phyloP scores from a whole-genome alignment of 1,284 basidiomycete genomes.

The Sphaerobolus stellatus region DNA sequence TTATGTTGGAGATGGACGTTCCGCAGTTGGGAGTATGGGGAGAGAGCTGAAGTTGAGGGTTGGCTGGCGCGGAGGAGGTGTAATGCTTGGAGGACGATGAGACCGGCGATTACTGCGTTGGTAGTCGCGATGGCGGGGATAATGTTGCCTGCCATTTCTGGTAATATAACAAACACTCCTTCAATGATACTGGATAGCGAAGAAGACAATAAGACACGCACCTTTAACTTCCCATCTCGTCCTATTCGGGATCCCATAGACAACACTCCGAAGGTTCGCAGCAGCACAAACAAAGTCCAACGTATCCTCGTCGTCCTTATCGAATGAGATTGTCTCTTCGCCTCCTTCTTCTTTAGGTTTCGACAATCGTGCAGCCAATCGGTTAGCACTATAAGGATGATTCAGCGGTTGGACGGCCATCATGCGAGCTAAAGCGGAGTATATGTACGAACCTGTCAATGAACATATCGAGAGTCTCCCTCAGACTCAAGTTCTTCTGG shows the following conservation, averaged over 20 bases:
- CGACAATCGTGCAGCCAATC: constrained; percentile 68
- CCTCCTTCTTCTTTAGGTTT: constrained; percentile 43
- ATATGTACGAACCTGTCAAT: constrained; percentile 62
- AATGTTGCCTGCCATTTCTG: constrained; percentile 99
- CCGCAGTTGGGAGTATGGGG: constrained; percentile 42
- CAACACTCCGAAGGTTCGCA: constrained; percentile 87
- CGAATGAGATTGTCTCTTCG: constrained; percentile 83
- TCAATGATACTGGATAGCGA: not conserved
- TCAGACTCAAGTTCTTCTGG: constrained; percentile 71
- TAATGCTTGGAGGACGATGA: constrained; percentile 91
- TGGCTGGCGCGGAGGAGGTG: constrained; percentile 61
- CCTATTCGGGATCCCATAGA: constrained; percentile 87
- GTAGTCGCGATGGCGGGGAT: constrained; percentile 99
- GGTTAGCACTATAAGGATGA: constrained; percentile 57
- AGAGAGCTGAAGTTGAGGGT: constrained; percentile 36
- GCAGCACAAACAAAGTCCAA: constrained; percentile 96
- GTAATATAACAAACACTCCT: not conserved
- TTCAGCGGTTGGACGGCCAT: constrained; percentile 6
- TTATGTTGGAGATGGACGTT: constrained; percentile 78
- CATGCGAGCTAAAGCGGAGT: not conserved
- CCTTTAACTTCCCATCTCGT: constrained; percentile 98
- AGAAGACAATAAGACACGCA: constrained; percentile 27
- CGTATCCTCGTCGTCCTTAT: constrained; percentile 98
- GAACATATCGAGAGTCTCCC: constrained; percentile 82
- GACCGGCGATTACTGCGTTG: constrained; percentile 94